Evolutionary conservation across 73 alveolate genomes (phyloP).

Genomic region (Halteria grandinella): DNA sequence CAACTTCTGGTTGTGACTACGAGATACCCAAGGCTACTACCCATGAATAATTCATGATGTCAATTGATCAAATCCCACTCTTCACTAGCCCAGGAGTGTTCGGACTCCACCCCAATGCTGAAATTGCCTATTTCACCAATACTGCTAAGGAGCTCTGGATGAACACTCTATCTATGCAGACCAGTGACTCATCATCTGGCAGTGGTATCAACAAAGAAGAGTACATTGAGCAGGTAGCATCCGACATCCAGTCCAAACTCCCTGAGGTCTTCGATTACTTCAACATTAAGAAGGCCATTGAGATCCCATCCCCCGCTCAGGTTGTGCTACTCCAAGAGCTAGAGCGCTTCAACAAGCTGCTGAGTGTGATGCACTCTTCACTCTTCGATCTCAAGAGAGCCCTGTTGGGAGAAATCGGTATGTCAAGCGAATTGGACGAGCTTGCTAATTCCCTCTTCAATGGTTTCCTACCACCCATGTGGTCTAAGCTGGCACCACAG

Average conservation of each 20-base stretch:
- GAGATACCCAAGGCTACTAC: slow-evolving; percentile 89
- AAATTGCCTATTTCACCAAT: slow-evolving; percentile 97
- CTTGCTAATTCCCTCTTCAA: slow-evolving; percentile 88
- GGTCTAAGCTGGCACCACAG: slow-evolving; percentile 97
- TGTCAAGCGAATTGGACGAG: slow-evolving; percentile 91
- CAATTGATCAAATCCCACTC: slow-evolving; percentile 92
- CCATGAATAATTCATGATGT: slow-evolving; percentile 76
- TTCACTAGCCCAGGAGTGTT: slow-evolving; percentile 99
- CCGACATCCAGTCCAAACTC: slow-evolving; percentile 79
- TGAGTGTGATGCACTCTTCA: slow-evolving; percentile 88
- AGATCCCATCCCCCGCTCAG: slow-evolving; percentile 90
- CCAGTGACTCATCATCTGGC: slow-evolving; percentile 84
- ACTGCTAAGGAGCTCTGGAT: slow-evolving; percentile 95
- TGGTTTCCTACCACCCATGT: slow-evolving; percentile 93
- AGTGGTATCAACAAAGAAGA: slow-evolving; percentile 90
- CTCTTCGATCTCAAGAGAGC: slow-evolving; percentile 92
- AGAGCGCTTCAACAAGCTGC: slow-evolving; percentile 95
- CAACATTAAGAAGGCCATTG: slow-evolving; percentile 77
- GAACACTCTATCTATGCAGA: slow-evolving; percentile 92
- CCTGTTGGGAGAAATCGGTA: slow-evolving; percentile 97
- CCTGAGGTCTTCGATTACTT: slow-evolving; percentile 80
- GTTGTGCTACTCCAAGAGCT: slow-evolving; percentile 98
- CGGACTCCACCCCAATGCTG: slow-evolving; percentile 99
- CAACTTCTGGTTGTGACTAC: slow-evolving; percentile 83
- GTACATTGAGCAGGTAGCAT: slow-evolving; percentile 76